Evolutionary conservation across 2,329 filamentous ascomycete species (phyloP).

Genomic region (Rutstroemia sp.): DNA sequence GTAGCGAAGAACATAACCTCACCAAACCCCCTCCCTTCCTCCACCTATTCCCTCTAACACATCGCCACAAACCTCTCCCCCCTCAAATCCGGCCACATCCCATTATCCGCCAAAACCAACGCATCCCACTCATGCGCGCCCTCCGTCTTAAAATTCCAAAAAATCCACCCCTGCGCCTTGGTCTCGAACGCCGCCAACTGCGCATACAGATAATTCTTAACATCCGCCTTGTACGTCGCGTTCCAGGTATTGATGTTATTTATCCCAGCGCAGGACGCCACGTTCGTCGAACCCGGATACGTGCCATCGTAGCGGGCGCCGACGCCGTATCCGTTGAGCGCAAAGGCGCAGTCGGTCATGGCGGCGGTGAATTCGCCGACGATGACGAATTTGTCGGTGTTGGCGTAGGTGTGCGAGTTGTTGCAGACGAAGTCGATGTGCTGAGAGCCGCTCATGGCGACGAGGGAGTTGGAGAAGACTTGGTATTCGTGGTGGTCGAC

Average conservation of each 20-base stretch:
- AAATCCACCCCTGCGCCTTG: conserved; percentile 46
- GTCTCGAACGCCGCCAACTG: conserved; percentile 45
- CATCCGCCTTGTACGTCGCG: conserved; percentile 37
- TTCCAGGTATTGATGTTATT: conserved; percentile 40
- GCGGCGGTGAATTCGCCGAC: conserved; percentile 64
- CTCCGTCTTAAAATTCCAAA: conserved; percentile 54
- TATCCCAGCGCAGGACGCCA: conserved; percentile 48
- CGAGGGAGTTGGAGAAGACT: conserved; percentile 46
- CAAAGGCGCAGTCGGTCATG: conserved; percentile 53
- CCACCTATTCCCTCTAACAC: background rate
- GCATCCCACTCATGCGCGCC: conserved; percentile 45
- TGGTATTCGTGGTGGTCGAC: conserved; percentile 66
- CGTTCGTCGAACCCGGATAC: conserved; percentile 37
- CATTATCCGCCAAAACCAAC: conserved; percentile 39
- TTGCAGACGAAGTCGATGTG: conserved; percentile 51
- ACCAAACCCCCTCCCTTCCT: no score
- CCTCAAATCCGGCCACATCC: conserved; percentile 40
- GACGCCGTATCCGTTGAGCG: conserved; percentile 46
- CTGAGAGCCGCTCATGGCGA: conserved; percentile 41
- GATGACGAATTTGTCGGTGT: conserved; percentile 57
- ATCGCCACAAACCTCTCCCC: background rate
- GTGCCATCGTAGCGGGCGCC: conserved; percentile 52
- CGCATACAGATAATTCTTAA: conserved; percentile 44
- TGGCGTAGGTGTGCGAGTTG: conserved; percentile 39
- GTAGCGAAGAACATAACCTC: no score